Evolutionary conservation across 768 basidiomycete genomes (phyloP), one percentile per base, ranked within the genome.

Genomic region (Lyophyllum shimeji): DNA sequence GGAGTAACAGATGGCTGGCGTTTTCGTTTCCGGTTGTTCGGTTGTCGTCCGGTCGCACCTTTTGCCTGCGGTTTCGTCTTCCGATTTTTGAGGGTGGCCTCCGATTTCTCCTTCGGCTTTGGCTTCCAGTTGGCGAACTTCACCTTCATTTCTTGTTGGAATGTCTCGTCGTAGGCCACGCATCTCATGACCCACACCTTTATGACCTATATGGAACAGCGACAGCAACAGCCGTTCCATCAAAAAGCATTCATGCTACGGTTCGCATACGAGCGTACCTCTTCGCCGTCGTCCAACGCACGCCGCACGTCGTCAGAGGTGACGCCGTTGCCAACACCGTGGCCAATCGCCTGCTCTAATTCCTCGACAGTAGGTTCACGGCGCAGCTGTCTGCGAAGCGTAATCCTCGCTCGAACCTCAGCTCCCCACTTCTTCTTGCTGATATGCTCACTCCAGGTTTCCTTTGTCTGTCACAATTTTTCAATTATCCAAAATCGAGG

Each of bases 181-280:
- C 76, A 77, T 53, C 75, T 71, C 69, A 76, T 65, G 0, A 67
- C 69, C 69, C 70, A 74, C 1, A 74, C 71, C 0, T 59, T 62
- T 17, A 78, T 60, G 20, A 53, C 50, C 73, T 76, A 17, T 39
- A 2, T 29, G 29, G 29, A 2, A n/a, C n/a, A n/a, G n/a, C n/a
- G n/a, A n/a, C n/a, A n/a, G n/a, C n/a, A n/a, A n/a, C n/a, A n/a
- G n/a, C n/a, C n/a, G n/a, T n/a, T n/a, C n/a, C n/a, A n/a, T n/a
- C n/a, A n/a, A n/a, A n/a, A n/a, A n/a, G n/a, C n/a, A n/a, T n/a
- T n/a, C n/a, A n/a, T n/a, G n/a, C n/a, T n/a, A n/a, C n/a, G n/a
- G n/a, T n/a, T n/a, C n/a, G n/a, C n/a, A n/a, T n/a, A n/a, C 5
- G 13, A 79, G 34, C 52, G 29, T 25, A 76, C 76, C 59, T 74